Base-by-base conservation (phyloP, 2,329 filamentous ascomycete genomes). In the Bertia moriformis region DNA sequence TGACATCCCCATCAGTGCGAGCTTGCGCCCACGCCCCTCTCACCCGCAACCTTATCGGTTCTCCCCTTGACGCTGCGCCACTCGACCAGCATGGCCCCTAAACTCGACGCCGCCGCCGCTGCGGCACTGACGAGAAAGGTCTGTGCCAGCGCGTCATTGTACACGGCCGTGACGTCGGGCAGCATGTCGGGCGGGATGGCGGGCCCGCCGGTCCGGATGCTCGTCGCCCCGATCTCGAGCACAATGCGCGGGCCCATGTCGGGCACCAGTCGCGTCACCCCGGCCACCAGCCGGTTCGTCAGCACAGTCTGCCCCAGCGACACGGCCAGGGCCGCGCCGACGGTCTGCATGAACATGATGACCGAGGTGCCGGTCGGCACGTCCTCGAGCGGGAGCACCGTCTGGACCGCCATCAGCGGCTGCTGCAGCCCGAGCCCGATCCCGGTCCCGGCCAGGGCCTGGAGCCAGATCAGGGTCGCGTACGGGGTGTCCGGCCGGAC, bases 321-420 rank as follows among this genome's bases (percentile, higher is more conserved):
- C 24, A 29, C 24, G 24, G n/a, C 10, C 10, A 29, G 10, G 24
- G 24, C 24, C 10, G 10, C 24, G 24, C 24, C 24, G 10, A 29
- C n/a, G 24, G 10, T 10, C 24, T 29, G 24, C 10, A 29, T 10
- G 24, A 29, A 29, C n/a, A n/a, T n/a, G n/a, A 67, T 60, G 30
- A 66, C 47, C 2, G 59, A 56, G 1, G 57, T 54, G 29, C 62
- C 64, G 12, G 63, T 54, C 12, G 64, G 51, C 2, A 65, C 56
- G 39, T 69, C 63, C 12, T 45, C 45, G 14, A 38, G 49, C n/a
- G 52, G 49, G 17, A 35, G 32, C 17, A 18, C 17, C 12, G 12
- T 35, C 15, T 35, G 32, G 32, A 35, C 32, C 15, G 32, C 32
- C 10, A 12, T 18, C 7, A 12, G 15, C 15, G 32, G 32, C 32